Evolutionary conservation across 345 rosid genomes (phyloP), one percentile per base, ranked within the genome.

Genomic region (Arabis hirsuta): DNA sequence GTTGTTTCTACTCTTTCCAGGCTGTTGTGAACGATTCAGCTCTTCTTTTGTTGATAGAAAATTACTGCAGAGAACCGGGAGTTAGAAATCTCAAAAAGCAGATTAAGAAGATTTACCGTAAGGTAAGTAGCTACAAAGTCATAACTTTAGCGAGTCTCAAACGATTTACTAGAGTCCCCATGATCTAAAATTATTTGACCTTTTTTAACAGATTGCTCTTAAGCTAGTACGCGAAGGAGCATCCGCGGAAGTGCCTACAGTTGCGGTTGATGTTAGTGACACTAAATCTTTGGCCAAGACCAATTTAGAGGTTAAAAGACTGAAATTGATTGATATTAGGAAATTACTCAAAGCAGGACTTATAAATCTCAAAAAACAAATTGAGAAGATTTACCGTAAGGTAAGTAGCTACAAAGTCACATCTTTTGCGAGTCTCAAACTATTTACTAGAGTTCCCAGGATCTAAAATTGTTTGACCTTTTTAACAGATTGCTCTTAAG

Each of bases 401-500:
- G 24, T 22, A 22, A 22, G 24, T 22, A 72, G 62, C 77, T 65
- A 84, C 81, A 74, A 22, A 22, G 24, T 22, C 24, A 22, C 24
- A 22, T 22, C 24, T 22, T 22, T 22, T 22, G 24, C 24, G 24
- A 1, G 19, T 92, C 90, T 75, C 53, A 42, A 16, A 42, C 9
- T 54, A 16, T 12, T 45, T 16, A 32, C 64, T 69, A 9, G 65
- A 43, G n/a, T n/a, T 14, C 1, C 12, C 12, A 19, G 10, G 22
- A 16, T 64, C 67, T 59, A 2, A 45, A 19, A 20, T 3, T 29
- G 19, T 62, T 31, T 44, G 6, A 42, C 47, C 48, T 22, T 24
- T 24, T 44, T 47, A 10, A 68, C 79, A 92, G 97, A 88, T 87
- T 82, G 96, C 98, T 27, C 79, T 92, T 66, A 71, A 85, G 67